Conservation (phyloP, 371 early-diverging fungal species). For the Mucor sp. region DNA sequence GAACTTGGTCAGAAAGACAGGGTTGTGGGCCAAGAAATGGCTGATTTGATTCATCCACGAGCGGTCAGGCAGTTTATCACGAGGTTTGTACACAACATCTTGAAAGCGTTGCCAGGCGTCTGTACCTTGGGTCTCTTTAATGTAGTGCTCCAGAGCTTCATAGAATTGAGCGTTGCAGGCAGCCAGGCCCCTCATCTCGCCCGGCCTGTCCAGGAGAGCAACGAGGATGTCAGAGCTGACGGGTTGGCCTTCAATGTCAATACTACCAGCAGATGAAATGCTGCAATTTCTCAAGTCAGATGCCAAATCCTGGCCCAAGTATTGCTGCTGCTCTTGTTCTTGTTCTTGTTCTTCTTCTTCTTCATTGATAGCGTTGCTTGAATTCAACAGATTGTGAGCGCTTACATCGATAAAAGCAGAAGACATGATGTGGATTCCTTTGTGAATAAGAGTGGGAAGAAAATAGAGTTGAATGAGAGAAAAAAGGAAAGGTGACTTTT, state of each 20-base stretch:
- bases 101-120: conserved; percentile 43
- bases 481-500: conserved; percentile 1
- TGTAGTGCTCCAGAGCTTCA: conserved; percentile 32
- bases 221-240: conserved; percentile 40
- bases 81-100: conserved; percentile 36
- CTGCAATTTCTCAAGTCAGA: conserved; percentile 14
- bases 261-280: conserved; percentile 19
- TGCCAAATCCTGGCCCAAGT: neutral
- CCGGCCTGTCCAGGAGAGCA: conserved; percentile 39
- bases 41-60: conserved; percentile 40
- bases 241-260: conserved; percentile 41
- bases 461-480: conserved; percentile 3
- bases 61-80: conserved; percentile 41
- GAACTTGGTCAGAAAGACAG: conserved; percentile 49
- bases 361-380: conserved; percentile 7
- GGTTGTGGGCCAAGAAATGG: conserved; percentile 39
- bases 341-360: conserved; percentile 5
- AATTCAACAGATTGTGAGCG: conserved; percentile 1
- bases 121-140: conserved; percentile 42
- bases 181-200: conserved; percentile 38
- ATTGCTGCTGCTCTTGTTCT: neutral
- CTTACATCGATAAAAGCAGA: conserved; percentile 12
- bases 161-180: conserved; percentile 38
- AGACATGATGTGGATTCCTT: conserved; percentile 1
- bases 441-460: neutral